Evolutionary conservation across 257 asterid genomes (phyloP).

Genomic region (Ballota nigra): DNA sequence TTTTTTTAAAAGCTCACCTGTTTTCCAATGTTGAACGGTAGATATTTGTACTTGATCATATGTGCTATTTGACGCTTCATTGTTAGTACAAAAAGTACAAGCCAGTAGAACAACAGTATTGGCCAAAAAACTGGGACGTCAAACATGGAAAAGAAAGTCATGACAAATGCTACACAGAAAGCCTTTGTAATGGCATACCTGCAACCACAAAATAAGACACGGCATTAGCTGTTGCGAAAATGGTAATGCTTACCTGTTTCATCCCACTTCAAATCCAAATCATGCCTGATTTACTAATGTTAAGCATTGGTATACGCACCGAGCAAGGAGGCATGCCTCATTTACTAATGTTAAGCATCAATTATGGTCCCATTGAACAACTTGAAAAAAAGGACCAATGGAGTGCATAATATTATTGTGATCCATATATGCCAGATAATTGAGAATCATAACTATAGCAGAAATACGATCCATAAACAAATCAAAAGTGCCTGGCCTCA

Average conservation of each 20-base stretch:
- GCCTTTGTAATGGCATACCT: constrained; percentile 98
- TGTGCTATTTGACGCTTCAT: constrained; percentile 89
- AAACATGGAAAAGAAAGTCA: constrained; percentile 85
- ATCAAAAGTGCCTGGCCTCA: not conserved
- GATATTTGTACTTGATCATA: constrained; percentile 83
- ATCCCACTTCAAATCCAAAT: not conserved
- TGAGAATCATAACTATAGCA: not conserved
- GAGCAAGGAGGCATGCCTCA: too few species aligned
- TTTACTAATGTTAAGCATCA: not conserved
- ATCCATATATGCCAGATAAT: too few species aligned
- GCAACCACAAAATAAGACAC: constrained; percentile 14
- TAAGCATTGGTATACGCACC: too few species aligned
- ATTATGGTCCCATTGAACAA: not conserved
- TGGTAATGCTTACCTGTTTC: not conserved
- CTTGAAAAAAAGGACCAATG: not conserved
- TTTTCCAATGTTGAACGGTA: constrained; percentile 81
- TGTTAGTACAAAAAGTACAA: constrained; percentile 80
- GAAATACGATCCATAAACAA: not conserved
- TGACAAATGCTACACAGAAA: constrained; percentile 64
- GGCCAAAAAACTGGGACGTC: constrained; percentile 99
- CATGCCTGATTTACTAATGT: too few species aligned
- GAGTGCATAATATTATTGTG: not conserved
- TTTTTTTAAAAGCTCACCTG: constrained; percentile 47
- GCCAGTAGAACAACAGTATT: constrained; percentile 76
- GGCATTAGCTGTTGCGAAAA: constrained; percentile 1